Conservation (phyloP, 805 yeast genomes). For the Ogataea philodendri region DNA sequence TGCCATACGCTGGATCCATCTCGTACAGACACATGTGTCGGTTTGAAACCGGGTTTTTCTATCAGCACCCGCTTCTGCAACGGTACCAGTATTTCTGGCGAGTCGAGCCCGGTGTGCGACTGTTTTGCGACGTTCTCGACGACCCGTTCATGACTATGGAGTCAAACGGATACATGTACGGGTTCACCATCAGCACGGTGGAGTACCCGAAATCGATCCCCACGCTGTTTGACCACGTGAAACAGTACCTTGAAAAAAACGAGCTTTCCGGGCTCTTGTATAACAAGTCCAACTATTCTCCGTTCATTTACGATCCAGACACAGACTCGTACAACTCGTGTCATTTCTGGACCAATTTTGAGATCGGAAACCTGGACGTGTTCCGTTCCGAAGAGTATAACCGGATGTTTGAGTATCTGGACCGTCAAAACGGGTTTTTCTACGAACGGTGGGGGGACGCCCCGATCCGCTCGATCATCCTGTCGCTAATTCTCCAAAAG, state of each 20-base stretch:
- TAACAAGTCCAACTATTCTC: slow-evolving; percentile 39
- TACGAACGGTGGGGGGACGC: slow-evolving; percentile 95
- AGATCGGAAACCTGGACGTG: slow-evolving; percentile 68
- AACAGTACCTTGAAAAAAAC: slow-evolving; percentile 34
- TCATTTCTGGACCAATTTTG: slow-evolving; percentile 90
- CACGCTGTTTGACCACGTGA: slow-evolving; percentile 43
- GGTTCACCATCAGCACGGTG: slow-evolving; percentile 69
- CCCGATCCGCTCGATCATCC: slow-evolving; percentile 69
- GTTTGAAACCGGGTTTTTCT: slow-evolving; percentile 82
- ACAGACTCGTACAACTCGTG: slow-evolving; percentile 70
- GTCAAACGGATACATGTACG: slow-evolving; percentile 64
- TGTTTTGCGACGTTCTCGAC: slow-evolving; percentile 74
- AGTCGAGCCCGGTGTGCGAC: slow-evolving; percentile 78
- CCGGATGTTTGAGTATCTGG: slow-evolving; percentile 65
- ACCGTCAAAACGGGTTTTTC: slow-evolving; percentile 79
- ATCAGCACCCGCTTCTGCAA: slow-evolving; percentile 61
- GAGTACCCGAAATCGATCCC: slow-evolving; percentile 70
- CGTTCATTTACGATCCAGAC: slow-evolving; percentile 59
- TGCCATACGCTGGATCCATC: slow-evolving; percentile 60
- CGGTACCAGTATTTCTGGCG: slow-evolving; percentile 89
- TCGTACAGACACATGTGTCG: slow-evolving; percentile 88
- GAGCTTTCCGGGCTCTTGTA: slow-evolving; percentile 39
- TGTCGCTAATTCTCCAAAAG: slow-evolving; percentile 67
- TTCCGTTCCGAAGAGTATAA: slow-evolving; percentile 68
- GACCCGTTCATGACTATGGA: slow-evolving; percentile 75